These are phyloP conservation scores for Leishmania martiniquensis DNA, from an alignment of 208 protist species.

Conservation along the genomic window DNA sequence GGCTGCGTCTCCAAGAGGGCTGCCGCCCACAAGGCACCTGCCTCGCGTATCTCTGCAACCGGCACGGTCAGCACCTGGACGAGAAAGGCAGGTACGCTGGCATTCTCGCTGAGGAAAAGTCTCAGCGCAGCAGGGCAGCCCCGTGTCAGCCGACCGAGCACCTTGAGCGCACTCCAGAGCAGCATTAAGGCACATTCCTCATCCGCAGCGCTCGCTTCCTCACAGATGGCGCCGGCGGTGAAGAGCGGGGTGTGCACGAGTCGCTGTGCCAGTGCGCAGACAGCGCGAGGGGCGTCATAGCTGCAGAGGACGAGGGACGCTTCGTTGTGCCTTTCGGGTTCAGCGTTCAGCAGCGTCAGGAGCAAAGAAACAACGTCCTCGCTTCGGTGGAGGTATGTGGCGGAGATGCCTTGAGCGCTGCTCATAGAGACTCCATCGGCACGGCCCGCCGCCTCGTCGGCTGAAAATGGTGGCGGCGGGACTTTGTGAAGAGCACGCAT, in stretches of 20 bases:
- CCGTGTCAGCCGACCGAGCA: conserved; percentile 31
- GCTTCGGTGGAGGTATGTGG: not conserved
- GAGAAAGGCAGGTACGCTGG: conserved; percentile 21
- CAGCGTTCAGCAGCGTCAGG: conserved; percentile 20
- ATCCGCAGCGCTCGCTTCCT: not conserved
- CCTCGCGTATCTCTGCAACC: conserved; percentile 51
- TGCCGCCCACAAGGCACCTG: conserved; percentile 31
- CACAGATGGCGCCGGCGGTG: conserved; percentile 9
- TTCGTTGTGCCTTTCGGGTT: conserved; percentile 10
- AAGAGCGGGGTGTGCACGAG: conserved; percentile 10
- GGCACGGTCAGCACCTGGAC: conserved; percentile 35
- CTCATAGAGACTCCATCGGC: not conserved
- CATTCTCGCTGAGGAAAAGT: conserved; percentile 23
- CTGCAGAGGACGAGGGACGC: conserved; percentile 45
- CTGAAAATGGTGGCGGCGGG: not conserved
- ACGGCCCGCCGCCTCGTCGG: not conserved
- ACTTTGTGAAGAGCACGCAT: conserved; percentile 7
- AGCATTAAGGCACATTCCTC: conserved; percentile 34
- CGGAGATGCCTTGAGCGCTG: conserved; percentile 10
- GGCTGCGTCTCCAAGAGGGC: conserved; percentile 37
- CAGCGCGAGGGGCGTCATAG: conserved; percentile 35
- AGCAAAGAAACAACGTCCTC: conserved; percentile 16
- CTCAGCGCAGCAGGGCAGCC: conserved; percentile 30
- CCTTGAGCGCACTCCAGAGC: conserved; percentile 27
- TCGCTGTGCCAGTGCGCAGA: conserved; percentile 29